Evolutionary conservation across 2,329 filamentous ascomycete species (phyloP), one percentile per base, ranked within the genome.

Genomic region (Fusarium camptoceras): DNA sequence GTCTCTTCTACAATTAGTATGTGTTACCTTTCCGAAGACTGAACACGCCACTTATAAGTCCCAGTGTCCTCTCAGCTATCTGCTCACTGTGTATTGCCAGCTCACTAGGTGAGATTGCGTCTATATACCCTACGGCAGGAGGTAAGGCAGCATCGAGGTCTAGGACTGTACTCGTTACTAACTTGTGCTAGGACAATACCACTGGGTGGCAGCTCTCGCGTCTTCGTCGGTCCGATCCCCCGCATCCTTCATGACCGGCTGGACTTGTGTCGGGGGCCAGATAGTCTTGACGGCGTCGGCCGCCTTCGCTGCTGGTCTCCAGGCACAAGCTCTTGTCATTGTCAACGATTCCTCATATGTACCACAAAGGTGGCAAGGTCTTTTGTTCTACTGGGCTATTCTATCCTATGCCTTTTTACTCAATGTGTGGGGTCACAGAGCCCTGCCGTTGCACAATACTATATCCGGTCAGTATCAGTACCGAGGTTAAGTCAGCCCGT

Each of bases 311-410:
- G 81, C 79, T 2, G 83, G 82, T 1, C 77, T 85, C 0, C 81
- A 84, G 55, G 71, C 81, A 1, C 83, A 85, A 57, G 78, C 79
- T 0, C 68, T 85, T 14, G 80, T 85, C 43, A 79, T 80, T 4
- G 53, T 85, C 5, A 85, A 83, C 57, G 64, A 81, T 16, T 76
- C 79, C 1, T 73, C 71, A 1, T 86, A 85, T 55, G 47, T 76
- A 0, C 81, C 82, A 0, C 43, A 77, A n/a, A 66, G 81, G 25
- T 85, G 81, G 80, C 81, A 82, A 22, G 83, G 82, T 0, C 81
- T 84, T 77, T 66, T 86, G 0, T 81, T 86, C 44, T 84, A 84
- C 68, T 85, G 83, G 82, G 76, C 80, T 3, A 68, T 84, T 0
- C 62, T 84, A 8, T 28, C 76, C 0, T 84, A 83, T 48, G 76